Percentiles rank a stretch among this genome's conserved stretches.
These are phyloP conservation scores for Globisporangium mamillatum DNA, from an alignment of 352 stramenopile genomes.

Conservation along the genomic window DNA sequence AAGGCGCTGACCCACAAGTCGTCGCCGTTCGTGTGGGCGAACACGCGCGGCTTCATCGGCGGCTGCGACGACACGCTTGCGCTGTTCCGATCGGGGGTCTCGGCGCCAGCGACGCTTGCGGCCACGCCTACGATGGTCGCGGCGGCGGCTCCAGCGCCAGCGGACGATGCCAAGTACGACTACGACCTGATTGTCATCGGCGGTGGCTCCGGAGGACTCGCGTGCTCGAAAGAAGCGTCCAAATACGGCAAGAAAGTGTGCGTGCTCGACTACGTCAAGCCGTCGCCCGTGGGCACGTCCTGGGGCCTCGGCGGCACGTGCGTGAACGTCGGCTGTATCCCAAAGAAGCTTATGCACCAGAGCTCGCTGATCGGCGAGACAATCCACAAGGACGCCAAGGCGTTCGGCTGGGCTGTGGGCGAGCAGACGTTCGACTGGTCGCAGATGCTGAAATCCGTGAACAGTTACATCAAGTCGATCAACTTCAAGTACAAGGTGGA, in stretches of 20 bases:
- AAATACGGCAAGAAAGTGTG: constrained; percentile 93
- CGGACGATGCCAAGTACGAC: constrained; percentile 52
- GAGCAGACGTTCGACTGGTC: constrained; percentile 87
- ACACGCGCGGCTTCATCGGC: constrained; percentile 55
- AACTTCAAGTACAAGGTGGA: constrained; percentile 99
- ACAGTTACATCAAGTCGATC: constrained; percentile 96
- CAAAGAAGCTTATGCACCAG: constrained; percentile 99
- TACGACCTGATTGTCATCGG: constrained; percentile 85
- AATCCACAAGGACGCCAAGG: constrained; percentile 78
- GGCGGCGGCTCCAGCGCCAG: background rate
- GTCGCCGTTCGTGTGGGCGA: constrained; percentile 78
- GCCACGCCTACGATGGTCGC: background rate
- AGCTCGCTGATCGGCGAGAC: constrained; percentile 90
- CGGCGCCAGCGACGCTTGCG: constrained; percentile 14
- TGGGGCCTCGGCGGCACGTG: constrained; percentile 96
- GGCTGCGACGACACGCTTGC: constrained; percentile 64
- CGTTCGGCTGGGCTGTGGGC: constrained; percentile 84
- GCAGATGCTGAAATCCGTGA: constrained; percentile 90
- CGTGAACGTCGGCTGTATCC: constrained; percentile 99
- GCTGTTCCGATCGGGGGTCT: constrained; percentile 53
- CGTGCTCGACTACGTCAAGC: constrained; percentile 95
- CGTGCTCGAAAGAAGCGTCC: constrained; percentile 94
- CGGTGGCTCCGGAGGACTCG: constrained; percentile 87
- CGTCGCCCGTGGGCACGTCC: constrained; percentile 81
- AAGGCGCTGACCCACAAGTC: constrained; percentile 49